Evolutionary conservation across 2,329 filamentous ascomycete species (phyloP), one percentile per base, ranked within the genome.

Genomic region (Penicillium brevicompactum): DNA sequence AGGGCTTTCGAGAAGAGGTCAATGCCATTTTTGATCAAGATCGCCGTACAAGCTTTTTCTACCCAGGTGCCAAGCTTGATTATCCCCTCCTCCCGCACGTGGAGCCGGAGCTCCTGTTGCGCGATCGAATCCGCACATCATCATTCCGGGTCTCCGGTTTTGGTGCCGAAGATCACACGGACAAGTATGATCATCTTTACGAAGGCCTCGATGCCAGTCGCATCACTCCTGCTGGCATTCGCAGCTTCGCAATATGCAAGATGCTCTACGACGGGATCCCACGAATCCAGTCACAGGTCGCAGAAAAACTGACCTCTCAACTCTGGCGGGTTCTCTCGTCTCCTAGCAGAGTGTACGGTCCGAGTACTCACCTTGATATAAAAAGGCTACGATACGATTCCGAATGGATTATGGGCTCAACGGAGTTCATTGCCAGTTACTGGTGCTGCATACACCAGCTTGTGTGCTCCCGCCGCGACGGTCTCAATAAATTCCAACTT

Each of bases 1-100:
- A 72, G 0, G 62, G 64, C 0, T 82, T 82, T 41, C 68, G 68
- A 37, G 57, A 61, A 2, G 46, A 60, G 5, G 78, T 80, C 0
- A 38, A 60, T 5, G 59, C 52, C 0, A 73, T 83, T 14, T 65
- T 80, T 5, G 27, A 65, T 2, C 68, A 78, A 52, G 68, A 71
- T 1, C 53, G 50, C 22, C 51, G 54, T 2, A 62, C 66, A 2
- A 45, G 61, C 13, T 59, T 75, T 13, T 76, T 78, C 46, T 61
- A 69, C 30, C 61, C 65, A 2, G 54, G 67, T 6, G 27, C 10
- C 9, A 13, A 43, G n/a, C 24, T 21, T 8, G 46, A 21, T 18
- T 30, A 46, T 31, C 57, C 46, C 11, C 6, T 44, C 11, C 27
- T 59, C 46, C n/a, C 55, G 40, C 13, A 22, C n/a, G 13, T 40